Evolutionary conservation across 768 basidiomycete genomes (phyloP).

Genomic region (Royoungia palumana): DNA sequence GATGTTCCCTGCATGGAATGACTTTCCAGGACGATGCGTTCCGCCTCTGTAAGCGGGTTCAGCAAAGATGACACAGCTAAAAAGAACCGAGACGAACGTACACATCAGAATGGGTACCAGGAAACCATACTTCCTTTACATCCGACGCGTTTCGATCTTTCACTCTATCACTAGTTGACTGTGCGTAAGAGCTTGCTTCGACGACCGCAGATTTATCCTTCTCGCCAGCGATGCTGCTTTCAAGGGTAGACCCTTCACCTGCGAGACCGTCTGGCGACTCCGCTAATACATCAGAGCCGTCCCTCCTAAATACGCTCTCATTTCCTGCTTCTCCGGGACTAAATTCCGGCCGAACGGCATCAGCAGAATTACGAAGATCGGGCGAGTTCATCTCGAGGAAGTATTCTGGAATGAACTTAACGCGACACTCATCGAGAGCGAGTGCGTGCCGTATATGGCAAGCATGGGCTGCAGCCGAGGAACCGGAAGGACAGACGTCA

Average conservation of each 20-base stretch:
- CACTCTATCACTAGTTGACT: background rate
- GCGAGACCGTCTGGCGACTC: background rate
- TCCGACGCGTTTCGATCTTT: slow-evolving; percentile 5
- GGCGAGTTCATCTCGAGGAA: slow-evolving; percentile 25
- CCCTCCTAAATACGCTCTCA: background rate
- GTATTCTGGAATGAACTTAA: slow-evolving; percentile 51
- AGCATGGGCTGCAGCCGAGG: slow-evolving; percentile 50
- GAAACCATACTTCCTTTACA: slow-evolving; percentile 63
- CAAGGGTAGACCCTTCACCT: slow-evolving; percentile 3
- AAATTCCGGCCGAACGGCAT: slow-evolving; percentile 25
- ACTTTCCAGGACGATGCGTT: slow-evolving; percentile 10
- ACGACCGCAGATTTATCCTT: background rate
- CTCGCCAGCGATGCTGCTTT: background rate
- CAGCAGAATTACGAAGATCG: slow-evolving; percentile 8
- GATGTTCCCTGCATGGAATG: slow-evolving; percentile 14
- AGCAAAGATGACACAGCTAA: background rate
- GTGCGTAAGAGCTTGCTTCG: background rate
- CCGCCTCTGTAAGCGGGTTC: slow-evolving; percentile 10
- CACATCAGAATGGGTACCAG: slow-evolving; percentile 40
- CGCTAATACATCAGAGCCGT: background rate
- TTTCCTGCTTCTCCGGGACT: background rate
- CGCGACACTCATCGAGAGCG: slow-evolving; percentile 56
- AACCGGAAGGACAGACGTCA: slow-evolving; percentile 49
- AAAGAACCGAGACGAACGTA: slow-evolving; percentile 3
- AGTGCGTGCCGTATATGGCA: slow-evolving; percentile 59